These are phyloP conservation scores for Fusarium beomiforme DNA, from an alignment of 2,329 filamentous ascomycete genomes.

Conservation along the genomic window DNA sequence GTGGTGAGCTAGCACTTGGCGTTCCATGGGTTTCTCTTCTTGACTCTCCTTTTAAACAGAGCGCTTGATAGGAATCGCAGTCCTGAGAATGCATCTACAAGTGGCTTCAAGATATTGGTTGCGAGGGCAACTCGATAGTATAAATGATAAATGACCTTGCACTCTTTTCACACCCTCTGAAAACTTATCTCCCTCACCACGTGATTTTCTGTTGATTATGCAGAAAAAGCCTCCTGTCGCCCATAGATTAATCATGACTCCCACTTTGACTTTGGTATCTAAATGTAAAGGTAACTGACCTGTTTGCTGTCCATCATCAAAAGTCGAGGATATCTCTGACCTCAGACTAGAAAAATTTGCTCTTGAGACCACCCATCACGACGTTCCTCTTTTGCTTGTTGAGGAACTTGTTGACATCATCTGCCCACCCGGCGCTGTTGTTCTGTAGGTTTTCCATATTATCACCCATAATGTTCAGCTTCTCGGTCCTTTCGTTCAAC, in stretches of 20 bases:
- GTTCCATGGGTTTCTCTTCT: no score
- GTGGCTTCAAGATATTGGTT: not conserved
- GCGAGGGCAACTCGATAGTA: not conserved
- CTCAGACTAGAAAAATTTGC: constrained; percentile 60
- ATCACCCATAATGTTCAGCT: constrained; percentile 83
- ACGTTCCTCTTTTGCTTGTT: constrained; percentile 87
- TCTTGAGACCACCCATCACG: constrained; percentile 74
- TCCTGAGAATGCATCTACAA: not conserved
- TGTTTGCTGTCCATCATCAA: not conserved
- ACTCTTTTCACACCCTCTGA: not conserved
- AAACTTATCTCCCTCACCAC: not conserved
- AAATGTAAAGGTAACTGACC: constrained; percentile 1
- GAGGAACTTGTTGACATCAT: constrained; percentile 89
- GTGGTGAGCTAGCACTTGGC: not conserved
- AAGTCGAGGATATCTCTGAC: not conserved
- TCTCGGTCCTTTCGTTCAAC: constrained; percentile 90
- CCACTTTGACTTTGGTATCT: constrained; percentile 29
- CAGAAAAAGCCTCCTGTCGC: not conserved
- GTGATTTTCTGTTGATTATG: not conserved
- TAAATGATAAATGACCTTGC: not conserved
- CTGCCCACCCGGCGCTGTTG: constrained; percentile 83
- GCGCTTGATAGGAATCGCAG: not conserved
- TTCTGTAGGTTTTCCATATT: constrained; percentile 84
- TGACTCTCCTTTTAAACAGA: not conserved
- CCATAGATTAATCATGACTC: not conserved